Evolutionary conservation across 2,329 filamentous ascomycete genomes (phyloP), one percentile per base, ranked within the genome.

Genomic region (Didymella pomorum): DNA sequence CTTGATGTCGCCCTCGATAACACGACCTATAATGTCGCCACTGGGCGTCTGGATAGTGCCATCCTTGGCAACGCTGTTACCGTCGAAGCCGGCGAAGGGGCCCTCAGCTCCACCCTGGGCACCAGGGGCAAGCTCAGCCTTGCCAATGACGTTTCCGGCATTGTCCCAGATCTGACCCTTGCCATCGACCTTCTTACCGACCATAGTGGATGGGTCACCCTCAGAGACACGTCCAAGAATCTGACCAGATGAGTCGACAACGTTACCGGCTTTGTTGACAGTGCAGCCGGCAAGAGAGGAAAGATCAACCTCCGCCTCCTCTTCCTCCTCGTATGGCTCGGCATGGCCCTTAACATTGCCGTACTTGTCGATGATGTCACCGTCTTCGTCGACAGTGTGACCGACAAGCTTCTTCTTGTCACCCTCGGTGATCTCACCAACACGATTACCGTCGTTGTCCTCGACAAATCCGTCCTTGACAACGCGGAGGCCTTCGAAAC

Each of bases 351-450:
- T 85, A 64, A 84, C 80, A 59, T 85, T 86, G 56, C 85, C 87
- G 71, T 92, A 93, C 74, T 87, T 88, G 80, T 95, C 92, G 55
- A 90, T 82, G 29, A 96, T 87, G 56, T 95, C 91, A 35, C 92
- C 92, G 63, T 96, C 91, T 61, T 92, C 88, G 56, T 95, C 92
- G 18, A 95, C 91, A 9, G 82, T 70, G 45, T 91, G 89, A 16
- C 92, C 92, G 35, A 88, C 86, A 1, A 96, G 83, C 50, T 82
- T 80, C 82, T 92, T 92, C 33, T 84, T 75, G 53, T 96, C 89
- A 2, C 91, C 92, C 45, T 87, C 85, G 3, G 84, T 81, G 37
- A 94, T 83, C 41, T 88, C 82, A 21, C 92, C 92, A 46, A 95
- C 90, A 23, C 90, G 82, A 62, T 90, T 87, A 33, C 89, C 91